Evolutionary conservation across 1,284 basidiomycete genomes (phyloP), one percentile per base, ranked within the genome.

Genomic region (Cyathus olla): DNA sequence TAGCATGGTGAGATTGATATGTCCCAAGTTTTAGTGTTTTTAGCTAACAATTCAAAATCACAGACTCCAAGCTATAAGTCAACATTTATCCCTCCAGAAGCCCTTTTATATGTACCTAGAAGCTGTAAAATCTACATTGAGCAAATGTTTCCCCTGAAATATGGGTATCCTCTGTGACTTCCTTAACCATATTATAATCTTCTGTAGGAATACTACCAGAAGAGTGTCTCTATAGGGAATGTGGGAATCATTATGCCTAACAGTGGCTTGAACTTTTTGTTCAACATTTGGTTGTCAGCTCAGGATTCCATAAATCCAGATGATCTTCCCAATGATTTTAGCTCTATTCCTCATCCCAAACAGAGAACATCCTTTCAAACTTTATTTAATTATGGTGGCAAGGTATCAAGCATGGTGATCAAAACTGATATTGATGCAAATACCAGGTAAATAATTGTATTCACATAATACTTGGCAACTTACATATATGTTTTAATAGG

Each of bases 221-320:
- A 67, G 46, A 77, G 77, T 0, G 61, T 77, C 26, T 63, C 57
- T 19, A 72, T 76, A 15, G 71, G 75, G 5, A 71, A 77, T 58
- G 74, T 79, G 29, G 72, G 71, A 3, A 69, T 76, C 37, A 61
- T 70, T 21, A 72, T 69, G 8, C 65, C 60, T 19, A 64, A 72
- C 52, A 77, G 78, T 21, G 62, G 59, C 17, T 80, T 80, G 28
- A 69, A 75, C 50, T 71, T 75, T 28, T 69, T 81, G 17, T 79
- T 80, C 68, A 80, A 78, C 57, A 66, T 80, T 13, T 72, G 69
- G 39, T 52, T 70, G 3, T 60, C 72, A 13, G 61, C 35, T 3
- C 57, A 66, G 17, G 31, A 72, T 42, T 60, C 66, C 1, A 58
- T 70, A 35, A 72, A 73, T 50, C 46, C 44, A 13, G 49, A 53